A percentile compares a stretch with the other conserved stretches of the same genome.
phyloP scores from a whole-genome alignment of 2,329 filamentous ascomycete species.

The Cladorrhinum sp. region DNA sequence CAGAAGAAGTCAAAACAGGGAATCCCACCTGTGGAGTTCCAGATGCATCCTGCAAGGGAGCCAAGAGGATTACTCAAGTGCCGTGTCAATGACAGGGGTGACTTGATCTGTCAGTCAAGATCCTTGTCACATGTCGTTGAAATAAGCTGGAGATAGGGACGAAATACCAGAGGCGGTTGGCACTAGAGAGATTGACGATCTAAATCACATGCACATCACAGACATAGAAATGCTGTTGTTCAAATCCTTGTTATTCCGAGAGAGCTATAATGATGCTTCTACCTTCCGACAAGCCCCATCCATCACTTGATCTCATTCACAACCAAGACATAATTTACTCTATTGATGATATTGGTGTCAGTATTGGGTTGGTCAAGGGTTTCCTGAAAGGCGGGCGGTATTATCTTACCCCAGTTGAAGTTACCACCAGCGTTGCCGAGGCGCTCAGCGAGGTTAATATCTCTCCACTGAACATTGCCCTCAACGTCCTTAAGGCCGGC shows the following conservation, averaged over 20 bases:
- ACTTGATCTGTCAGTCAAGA: not conserved
- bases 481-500: constrained; percentile 43
- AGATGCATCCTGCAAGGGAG: not conserved
- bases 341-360: not conserved
- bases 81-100: not conserved
- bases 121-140: not conserved
- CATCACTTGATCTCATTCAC: not conserved
- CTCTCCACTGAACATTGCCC: constrained; percentile 39
- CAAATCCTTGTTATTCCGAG: not conserved
- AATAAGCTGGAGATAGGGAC: not conserved
- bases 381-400: not conserved
- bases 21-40: not conserved
- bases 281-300: no score
- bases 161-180: not conserved
- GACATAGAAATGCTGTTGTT: not conserved
- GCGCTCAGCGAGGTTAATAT: constrained; percentile 56
- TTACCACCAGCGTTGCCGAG: constrained; percentile 52
- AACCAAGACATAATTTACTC: not conserved
- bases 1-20: not conserved
- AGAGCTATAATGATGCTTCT: not conserved
- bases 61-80: not conserved
- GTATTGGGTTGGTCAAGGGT: not conserved
- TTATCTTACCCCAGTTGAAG: constrained; percentile 36
- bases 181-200: not conserved
- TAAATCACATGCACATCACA: not conserved